These are phyloP conservation scores for Citrullus mucosospermus DNA, from an alignment of 306 rosid species.

Conservation along the genomic window DNA sequence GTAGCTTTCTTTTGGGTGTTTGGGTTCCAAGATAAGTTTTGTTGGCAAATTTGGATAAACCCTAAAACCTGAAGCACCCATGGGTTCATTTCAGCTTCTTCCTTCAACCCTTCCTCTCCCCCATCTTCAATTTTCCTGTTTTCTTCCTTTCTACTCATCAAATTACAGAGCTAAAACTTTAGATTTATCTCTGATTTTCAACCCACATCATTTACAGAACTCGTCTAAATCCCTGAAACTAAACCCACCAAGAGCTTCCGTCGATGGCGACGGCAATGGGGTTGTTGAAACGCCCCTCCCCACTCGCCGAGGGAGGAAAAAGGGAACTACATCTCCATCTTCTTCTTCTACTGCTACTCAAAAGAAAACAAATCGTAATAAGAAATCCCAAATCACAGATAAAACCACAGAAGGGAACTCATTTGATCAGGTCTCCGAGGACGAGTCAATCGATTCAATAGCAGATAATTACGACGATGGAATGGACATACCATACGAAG, in stretches of 20 bases:
- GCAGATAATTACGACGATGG: constrained; percentile 56
- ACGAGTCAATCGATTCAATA: constrained; percentile 9
- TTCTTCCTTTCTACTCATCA: constrained; percentile 8
- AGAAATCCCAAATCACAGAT: constrained; percentile 22
- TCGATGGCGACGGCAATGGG: constrained; percentile 23
- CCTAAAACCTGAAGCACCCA: constrained; percentile 25
- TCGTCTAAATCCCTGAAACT: neutral
- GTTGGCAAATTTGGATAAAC: constrained; percentile 23
- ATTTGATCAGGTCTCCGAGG: neutral
- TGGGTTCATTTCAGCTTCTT: constrained; percentile 43
- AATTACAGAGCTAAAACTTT: neutral
- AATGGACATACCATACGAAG: constrained; percentile 44
- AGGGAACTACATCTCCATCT: constrained; percentile 16
- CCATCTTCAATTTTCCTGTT: constrained; percentile 11
- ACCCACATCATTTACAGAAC: neutral
- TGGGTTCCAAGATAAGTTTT: neutral
- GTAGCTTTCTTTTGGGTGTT: neutral
- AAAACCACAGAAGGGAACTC: constrained; percentile 16
- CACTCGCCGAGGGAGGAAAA: constrained; percentile 55
- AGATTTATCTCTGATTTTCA: constrained; percentile 2
- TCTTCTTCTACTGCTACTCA: constrained; percentile 9
- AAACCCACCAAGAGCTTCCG: constrained; percentile 24
- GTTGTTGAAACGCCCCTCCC: constrained; percentile 29
- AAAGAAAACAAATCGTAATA: constrained; percentile 28
- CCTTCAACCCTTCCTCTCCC: constrained; percentile 14